These are phyloP conservation scores for Agapanthus africanus DNA, from an alignment of 106 monocot species.

Conservation along the genomic window DNA sequence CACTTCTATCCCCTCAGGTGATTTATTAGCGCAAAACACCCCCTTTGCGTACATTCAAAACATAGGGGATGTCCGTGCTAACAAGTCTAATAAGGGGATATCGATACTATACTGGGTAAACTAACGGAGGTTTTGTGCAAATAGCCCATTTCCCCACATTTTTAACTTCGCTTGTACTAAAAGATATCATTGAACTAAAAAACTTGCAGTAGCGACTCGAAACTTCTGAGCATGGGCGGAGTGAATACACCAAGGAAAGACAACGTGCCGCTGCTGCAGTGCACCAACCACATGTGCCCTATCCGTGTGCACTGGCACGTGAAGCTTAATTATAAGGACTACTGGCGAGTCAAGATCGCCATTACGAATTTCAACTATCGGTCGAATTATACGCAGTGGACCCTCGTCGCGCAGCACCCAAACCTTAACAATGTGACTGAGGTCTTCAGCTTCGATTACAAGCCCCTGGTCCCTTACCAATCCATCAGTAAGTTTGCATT, in stretches of 20 bases:
- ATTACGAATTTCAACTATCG: constrained; percentile 80
- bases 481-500: constrained; percentile 58
- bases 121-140: too few relatives aligned
- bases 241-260: constrained; percentile 54
- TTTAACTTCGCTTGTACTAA: background rate
- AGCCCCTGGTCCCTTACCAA: constrained; percentile 46
- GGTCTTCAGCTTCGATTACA: constrained; percentile 77
- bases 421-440: constrained; percentile 62
- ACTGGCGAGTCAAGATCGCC: constrained; percentile 66
- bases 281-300: constrained; percentile 74
- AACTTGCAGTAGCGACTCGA: constrained; percentile 39
- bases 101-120: background rate
- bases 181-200: background rate
- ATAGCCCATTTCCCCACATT: background rate
- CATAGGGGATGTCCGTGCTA: background rate
- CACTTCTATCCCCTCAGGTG: background rate
- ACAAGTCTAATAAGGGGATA: background rate
- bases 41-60: too few relatives aligned
- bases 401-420: constrained; percentile 65
- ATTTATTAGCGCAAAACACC: too few relatives aligned
- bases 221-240: constrained; percentile 32
- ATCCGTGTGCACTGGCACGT: constrained; percentile 78
- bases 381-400: constrained; percentile 70
- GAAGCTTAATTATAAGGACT: constrained; percentile 79
- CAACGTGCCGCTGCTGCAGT: constrained; percentile 56